Evolutionary conservation across 805 yeast species (phyloP).

Genomic region (Trichomonascus vanleenenianus): DNA sequence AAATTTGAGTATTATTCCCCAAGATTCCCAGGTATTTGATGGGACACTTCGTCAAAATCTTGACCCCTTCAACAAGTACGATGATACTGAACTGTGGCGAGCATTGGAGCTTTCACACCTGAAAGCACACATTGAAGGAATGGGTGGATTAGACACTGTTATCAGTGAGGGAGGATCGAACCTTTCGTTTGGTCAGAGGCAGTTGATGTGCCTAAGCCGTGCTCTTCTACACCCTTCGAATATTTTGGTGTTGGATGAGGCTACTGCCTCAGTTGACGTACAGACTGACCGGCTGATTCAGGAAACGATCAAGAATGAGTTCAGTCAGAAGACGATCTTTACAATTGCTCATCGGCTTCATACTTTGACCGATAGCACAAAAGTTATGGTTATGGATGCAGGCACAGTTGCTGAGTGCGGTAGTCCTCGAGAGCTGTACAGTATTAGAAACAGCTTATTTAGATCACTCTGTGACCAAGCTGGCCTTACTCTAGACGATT

Average conservation of each 20-base stretch:
- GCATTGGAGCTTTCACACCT: slow-evolving; percentile 47
- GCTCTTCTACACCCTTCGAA: slow-evolving; percentile 63
- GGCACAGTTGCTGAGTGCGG: slow-evolving; percentile 72
- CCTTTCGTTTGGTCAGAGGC: slow-evolving; percentile 76
- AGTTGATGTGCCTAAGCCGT: slow-evolving; percentile 69
- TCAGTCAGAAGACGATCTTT: slow-evolving; percentile 61
- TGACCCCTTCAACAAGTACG: slow-evolving; percentile 46
- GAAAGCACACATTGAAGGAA: slow-evolving; percentile 41
- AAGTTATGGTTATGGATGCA: slow-evolving; percentile 58
- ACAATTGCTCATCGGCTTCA: slow-evolving; percentile 83
- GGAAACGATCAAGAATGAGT: slow-evolving; percentile 61
- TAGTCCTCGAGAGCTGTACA: slow-evolving; percentile 54
- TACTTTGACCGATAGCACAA: slow-evolving; percentile 73
- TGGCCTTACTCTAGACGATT: slow-evolving; percentile 38
- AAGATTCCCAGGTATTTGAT: slow-evolving; percentile 59
- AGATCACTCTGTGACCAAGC: slow-evolving; percentile 78
- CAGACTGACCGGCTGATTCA: slow-evolving; percentile 72
- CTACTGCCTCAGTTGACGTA: slow-evolving; percentile 72
- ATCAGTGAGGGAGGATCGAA: slow-evolving; percentile 69
- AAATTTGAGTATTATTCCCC: slow-evolving; percentile 56
- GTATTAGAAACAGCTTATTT: slow-evolving; percentile 60
- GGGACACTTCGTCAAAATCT: slow-evolving; percentile 55
- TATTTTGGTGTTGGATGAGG: slow-evolving; percentile 72
- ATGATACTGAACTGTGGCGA: slow-evolving; percentile 51
- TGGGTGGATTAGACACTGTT: slow-evolving; percentile 41